Conservation (phyloP, 306 rosid genomes). For the Mimosa bimucronata region DNA sequence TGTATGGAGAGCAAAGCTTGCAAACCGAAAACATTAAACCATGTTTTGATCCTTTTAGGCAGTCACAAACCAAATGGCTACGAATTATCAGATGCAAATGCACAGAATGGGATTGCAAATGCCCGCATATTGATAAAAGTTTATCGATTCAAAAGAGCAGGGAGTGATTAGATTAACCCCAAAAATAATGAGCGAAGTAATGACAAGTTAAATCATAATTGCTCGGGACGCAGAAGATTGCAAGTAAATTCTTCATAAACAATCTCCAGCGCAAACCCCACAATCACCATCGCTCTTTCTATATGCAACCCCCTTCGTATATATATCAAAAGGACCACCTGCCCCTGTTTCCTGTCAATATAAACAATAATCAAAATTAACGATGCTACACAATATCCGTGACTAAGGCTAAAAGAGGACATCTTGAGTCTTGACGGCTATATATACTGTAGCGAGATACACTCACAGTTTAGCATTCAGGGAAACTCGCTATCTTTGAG, state of each 20-base stretch:
- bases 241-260: neutral
- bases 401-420: no score
- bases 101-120: conserved; percentile 1
- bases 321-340: neutral
- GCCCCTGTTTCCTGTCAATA: conserved; percentile 38
- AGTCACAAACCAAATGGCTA: conserved; percentile 38
- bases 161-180: conserved; percentile 33
- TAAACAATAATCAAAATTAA: neutral
- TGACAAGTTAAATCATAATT: neutral
- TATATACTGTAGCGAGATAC: conserved; percentile 1
- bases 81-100: conserved; percentile 44
- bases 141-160: conserved; percentile 20
- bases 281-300: conserved; percentile 29
- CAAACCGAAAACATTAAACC: conserved; percentile 34
- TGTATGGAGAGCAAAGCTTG: neutral
- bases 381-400: neutral
- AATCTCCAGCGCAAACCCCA: neutral
- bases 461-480: conserved; percentile 12
- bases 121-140: conserved; percentile 29
- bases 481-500: conserved; percentile 69
- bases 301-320: conserved; percentile 26
- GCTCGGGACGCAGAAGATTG: neutral
- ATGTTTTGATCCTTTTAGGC: conserved; percentile 39
- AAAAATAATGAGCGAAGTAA: conserved; percentile 31
- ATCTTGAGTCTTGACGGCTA: no score